These are phyloP conservation scores for Phytophthora sp. DNA, from an alignment of 352 stramenopile genomes.

Conservation along the genomic window DNA sequence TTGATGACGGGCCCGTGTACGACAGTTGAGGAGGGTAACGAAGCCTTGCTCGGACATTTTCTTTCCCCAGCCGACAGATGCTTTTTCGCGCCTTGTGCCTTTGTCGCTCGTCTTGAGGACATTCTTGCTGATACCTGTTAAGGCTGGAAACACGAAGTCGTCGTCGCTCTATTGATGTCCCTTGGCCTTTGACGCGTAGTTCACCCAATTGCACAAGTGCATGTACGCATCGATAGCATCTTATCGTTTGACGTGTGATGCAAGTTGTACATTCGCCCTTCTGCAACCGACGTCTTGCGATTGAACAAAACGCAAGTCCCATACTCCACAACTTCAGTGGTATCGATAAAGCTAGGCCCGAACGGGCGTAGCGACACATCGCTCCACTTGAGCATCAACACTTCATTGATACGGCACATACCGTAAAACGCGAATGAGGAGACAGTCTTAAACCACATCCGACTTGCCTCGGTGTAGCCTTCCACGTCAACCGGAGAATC, in stretches of 20 bases:
- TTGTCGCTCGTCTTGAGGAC: background rate
- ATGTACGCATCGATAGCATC: conserved; percentile 2
- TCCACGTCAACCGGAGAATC: background rate
- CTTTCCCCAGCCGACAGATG: conserved; percentile 4
- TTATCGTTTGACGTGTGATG: background rate
- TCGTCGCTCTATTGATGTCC: conserved; percentile 13
- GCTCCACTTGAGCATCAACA: conserved; percentile 15
- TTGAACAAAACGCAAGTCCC: conserved; percentile 8
- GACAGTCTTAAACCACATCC: conserved; percentile 8
- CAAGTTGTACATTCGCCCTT: conserved; percentile 10
- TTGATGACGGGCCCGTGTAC: background rate
- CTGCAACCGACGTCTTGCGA: conserved; percentile 1
- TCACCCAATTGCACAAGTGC: conserved; percentile 16
- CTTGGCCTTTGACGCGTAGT: background rate
- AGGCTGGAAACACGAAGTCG: conserved; percentile 11
- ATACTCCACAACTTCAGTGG: background rate
- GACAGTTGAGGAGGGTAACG: conserved; percentile 16
- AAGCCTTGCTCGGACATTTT: conserved; percentile 14
- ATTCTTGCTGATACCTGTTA: conserved; percentile 6
- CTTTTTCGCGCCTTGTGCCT: background rate
- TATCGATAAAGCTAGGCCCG: background rate
- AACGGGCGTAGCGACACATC: conserved; percentile 5
- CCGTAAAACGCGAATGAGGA: conserved; percentile 18
- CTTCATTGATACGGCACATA: conserved; percentile 27
- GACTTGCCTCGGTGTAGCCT: background rate